Evolutionary conservation across 2,329 filamentous ascomycete genomes (phyloP).

Genomic region (Botryotinia narcissicola): DNA sequence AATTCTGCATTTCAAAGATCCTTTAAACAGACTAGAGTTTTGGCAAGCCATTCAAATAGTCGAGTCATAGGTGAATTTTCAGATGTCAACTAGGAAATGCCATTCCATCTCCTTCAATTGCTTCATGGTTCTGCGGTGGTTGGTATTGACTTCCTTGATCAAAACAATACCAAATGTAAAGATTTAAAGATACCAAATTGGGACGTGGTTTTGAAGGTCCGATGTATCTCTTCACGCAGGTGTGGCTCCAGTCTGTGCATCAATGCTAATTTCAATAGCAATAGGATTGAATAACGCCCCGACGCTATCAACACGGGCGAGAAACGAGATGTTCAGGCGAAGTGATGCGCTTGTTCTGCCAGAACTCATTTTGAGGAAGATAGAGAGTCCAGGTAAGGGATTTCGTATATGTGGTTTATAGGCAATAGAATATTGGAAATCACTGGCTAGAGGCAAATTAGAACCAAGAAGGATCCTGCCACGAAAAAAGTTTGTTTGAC

Average conservation of each 20-base stretch:
- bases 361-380: neutral
- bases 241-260: constrained; percentile 17
- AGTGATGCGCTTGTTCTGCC: neutral
- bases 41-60: neutral
- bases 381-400: neutral
- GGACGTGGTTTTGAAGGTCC: constrained; percentile 22
- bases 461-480: neutral
- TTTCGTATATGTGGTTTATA: neutral
- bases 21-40: neutral
- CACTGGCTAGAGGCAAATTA: too few species aligned
- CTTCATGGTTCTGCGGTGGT: neutral
- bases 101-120: too few species aligned
- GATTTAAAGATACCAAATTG: constrained; percentile 15
- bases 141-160: neutral
- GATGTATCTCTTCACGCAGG: constrained; percentile 22
- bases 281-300: constrained; percentile 16
- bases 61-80: neutral
- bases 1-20: neutral
- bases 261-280: constrained; percentile 22
- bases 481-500: neutral
- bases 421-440: neutral
- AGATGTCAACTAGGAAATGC: neutral
- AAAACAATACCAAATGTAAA: neutral
- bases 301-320: neutral
- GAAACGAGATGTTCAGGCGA: neutral